Evolutionary conservation across 768 basidiomycete species (phyloP).

Genomic region (Leccinellum albellum): DNA sequence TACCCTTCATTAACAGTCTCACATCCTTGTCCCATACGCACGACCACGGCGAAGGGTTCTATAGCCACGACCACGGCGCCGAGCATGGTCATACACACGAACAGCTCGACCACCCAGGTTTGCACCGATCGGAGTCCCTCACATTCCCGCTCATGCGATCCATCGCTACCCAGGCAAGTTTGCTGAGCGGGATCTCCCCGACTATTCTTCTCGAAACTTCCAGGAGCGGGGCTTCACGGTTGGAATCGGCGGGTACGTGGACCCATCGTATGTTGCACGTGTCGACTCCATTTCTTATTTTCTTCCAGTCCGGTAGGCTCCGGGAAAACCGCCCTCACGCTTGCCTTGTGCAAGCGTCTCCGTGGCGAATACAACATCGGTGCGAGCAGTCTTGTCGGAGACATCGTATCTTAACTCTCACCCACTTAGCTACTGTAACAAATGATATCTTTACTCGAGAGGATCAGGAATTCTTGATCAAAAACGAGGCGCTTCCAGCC

Average conservation of each 20-base stretch:
- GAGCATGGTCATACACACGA: slow-evolving; percentile 98
- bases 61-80: slow-evolving; percentile 53
- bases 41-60: slow-evolving; percentile 35
- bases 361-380: slow-evolving; percentile 89
- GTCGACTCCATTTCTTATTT: background rate
- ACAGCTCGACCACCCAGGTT: slow-evolving; percentile 84
- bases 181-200: slow-evolving; percentile 87
- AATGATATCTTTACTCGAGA: slow-evolving; percentile 99
- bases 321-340: slow-evolving; percentile 92
- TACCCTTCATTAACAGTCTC: slow-evolving; percentile 74
- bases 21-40: slow-evolving; percentile 51
- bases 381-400: slow-evolving; percentile 30
- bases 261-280: background rate
- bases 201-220: slow-evolving; percentile 81
- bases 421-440: slow-evolving; percentile 81
- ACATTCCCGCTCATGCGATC: background rate
- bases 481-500: slow-evolving; percentile 80
- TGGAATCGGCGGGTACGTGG: slow-evolving; percentile 90
- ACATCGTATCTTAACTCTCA: slow-evolving; percentile 6
- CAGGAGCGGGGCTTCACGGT: slow-evolving; percentile 93
- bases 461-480: slow-evolving; percentile 96
- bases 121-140: slow-evolving; percentile 7
- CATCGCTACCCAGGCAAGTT: slow-evolving; percentile 67
- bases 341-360: slow-evolving; percentile 81
- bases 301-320: slow-evolving; percentile 86